These are phyloP conservation scores for Nitzschia sp. DNA, from an alignment of 108 stramenopile species.

Conservation along the genomic window DNA sequence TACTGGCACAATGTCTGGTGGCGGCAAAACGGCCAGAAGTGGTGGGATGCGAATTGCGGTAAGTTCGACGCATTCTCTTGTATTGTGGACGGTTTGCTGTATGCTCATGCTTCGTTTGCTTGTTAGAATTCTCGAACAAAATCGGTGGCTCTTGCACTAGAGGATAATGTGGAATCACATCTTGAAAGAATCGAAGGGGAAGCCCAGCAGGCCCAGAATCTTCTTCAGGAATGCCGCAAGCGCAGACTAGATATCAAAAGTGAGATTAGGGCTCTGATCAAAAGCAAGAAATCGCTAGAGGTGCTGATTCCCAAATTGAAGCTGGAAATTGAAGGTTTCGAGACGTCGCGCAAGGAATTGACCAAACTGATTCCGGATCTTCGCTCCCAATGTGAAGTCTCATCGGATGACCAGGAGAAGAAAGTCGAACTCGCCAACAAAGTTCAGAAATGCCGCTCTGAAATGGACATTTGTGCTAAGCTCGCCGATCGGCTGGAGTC, in stretches of 20 bases:
- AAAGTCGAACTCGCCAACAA: constrained; percentile 54
- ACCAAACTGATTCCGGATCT: constrained; percentile 79
- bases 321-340: constrained; percentile 82
- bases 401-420: constrained; percentile 63
- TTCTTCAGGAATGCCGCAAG: constrained; percentile 55
- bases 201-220: constrained; percentile 46
- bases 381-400: constrained; percentile 66
- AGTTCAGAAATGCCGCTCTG: constrained; percentile 68
- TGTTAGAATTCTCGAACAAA: constrained; percentile 54
- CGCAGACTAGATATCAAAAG: constrained; percentile 60
- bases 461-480: constrained; percentile 71
- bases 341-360: constrained; percentile 80
- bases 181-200: constrained; percentile 63
- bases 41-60: constrained; percentile 87
- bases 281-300: constrained; percentile 63
- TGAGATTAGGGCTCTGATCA: constrained; percentile 66
- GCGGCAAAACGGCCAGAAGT: constrained; percentile 82
- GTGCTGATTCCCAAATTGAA: constrained; percentile 76
- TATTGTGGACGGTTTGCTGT: no score
- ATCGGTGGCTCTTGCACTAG: constrained; percentile 26
- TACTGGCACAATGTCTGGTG: constrained; percentile 98
- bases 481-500: constrained; percentile 66
- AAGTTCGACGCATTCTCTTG: constrained; percentile 30
- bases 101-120: no score
- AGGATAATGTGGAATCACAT: constrained; percentile 40